These are phyloP conservation scores for Cryphonectria nitschkei DNA, from an alignment of 2,329 filamentous ascomycete genomes.

Conservation along the genomic window DNA sequence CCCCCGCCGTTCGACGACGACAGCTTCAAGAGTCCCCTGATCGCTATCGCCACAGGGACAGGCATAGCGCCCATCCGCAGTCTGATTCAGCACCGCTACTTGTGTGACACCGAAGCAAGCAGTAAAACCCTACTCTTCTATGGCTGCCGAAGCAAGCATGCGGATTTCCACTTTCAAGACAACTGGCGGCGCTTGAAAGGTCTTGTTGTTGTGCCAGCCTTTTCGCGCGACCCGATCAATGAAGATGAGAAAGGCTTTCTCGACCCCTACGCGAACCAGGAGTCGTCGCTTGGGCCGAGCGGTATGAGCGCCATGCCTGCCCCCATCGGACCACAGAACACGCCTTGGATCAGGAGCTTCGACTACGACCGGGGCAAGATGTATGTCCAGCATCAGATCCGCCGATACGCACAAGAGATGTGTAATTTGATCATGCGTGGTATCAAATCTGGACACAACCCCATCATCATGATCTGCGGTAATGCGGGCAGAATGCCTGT, in stretches of 20 bases:
- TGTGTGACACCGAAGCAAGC: slow-evolving; percentile 37
- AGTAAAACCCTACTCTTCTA: slow-evolving; percentile 71
- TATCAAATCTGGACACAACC: slow-evolving; percentile 34
- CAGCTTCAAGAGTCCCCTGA: slow-evolving; percentile 57
- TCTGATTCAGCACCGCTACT: slow-evolving; percentile 74
- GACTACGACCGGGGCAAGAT: slow-evolving; percentile 46
- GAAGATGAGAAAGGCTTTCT: slow-evolving; percentile 11
- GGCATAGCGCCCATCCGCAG: slow-evolving; percentile 84
- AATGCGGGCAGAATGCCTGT: slow-evolving; percentile 62
- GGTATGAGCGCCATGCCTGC: slow-evolving; percentile 6
- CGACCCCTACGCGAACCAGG: slow-evolving; percentile 19
- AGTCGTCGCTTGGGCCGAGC: not conserved
- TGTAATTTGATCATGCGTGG: slow-evolving; percentile 40
- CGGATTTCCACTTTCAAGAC: slow-evolving; percentile 80
- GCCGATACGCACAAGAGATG: slow-evolving; percentile 44
- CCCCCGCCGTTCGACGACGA: slow-evolving; percentile 46
- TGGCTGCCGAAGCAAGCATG: slow-evolving; percentile 73
- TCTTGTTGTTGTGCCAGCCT: slow-evolving; percentile 48
- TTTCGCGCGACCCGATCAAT: slow-evolving; percentile 49
- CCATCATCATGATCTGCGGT: slow-evolving; percentile 59
- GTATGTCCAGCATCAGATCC: slow-evolving; percentile 60
- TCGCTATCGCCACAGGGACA: slow-evolving; percentile 84
- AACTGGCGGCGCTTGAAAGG: slow-evolving; percentile 64
- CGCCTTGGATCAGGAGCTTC: slow-evolving; percentile 26
- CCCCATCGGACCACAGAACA: slow-evolving; percentile 21